phyloP scores from a whole-genome alignment of 176 grass and related monocot species.

The Pharus latifolius region DNA sequence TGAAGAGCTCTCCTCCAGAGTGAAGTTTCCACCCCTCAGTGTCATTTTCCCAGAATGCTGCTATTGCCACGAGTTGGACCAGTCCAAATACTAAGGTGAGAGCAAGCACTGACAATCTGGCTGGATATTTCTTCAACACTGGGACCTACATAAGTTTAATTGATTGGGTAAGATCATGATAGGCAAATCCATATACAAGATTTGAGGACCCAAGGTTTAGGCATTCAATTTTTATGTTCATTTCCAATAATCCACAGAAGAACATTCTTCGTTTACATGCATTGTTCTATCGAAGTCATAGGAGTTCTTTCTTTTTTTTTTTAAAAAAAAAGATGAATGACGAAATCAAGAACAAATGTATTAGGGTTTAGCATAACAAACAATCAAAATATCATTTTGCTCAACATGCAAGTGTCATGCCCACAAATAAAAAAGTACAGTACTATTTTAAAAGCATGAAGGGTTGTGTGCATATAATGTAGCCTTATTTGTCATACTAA shows the following conservation, averaged over 20 bases:
- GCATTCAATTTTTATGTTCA: neutral
- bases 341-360: neutral
- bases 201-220: neutral
- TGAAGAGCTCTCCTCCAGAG: constrained; percentile 53
- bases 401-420: neutral
- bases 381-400: neutral
- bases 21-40: constrained; percentile 50
- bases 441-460: too few species aligned
- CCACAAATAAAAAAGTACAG: too few species aligned
- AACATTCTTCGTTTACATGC: neutral
- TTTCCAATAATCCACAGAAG: neutral
- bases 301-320: neutral
- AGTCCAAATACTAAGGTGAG: constrained; percentile 42
- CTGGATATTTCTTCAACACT: constrained; percentile 56
- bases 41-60: constrained; percentile 39
- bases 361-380: neutral
- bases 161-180: neutral
- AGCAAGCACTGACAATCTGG: constrained; percentile 44
- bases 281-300: neutral
- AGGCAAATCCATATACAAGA: neutral
- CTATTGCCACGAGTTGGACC: constrained; percentile 45
- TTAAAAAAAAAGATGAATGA: neutral
- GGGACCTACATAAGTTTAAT: constrained; percentile 29
- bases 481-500: neutral
- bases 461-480: too few species aligned